Evolutionary conservation across 768 basidiomycete genomes (phyloP).

Genomic region (Podaxis sp.): DNA sequence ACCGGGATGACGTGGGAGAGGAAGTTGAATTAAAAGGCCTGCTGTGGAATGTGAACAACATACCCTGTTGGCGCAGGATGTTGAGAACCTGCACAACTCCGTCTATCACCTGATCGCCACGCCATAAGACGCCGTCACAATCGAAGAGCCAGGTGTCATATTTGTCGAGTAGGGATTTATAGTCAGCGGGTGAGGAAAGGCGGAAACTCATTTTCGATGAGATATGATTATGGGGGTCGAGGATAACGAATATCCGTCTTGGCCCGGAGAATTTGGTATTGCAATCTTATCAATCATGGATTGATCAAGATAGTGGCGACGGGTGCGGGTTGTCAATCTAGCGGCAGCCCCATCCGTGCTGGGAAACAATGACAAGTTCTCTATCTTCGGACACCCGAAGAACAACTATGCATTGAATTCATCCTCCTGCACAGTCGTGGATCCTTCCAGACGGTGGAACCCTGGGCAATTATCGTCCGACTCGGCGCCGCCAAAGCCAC

Average conservation of each 20-base stretch:
- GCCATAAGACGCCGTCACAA: conserved; percentile 95
- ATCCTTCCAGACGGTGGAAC: not conserved
- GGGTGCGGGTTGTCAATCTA: not conserved
- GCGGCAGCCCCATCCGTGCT: too few relatives aligned
- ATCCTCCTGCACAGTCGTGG: too few relatives aligned
- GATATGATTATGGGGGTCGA: not conserved
- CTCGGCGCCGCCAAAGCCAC: not conserved
- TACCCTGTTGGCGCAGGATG: conserved; percentile 68
- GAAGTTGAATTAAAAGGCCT: conserved; percentile 1
- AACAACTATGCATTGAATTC: too few relatives aligned
- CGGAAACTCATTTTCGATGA: conserved; percentile 28
- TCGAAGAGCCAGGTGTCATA: conserved; percentile 97
- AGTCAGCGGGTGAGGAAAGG: conserved; percentile 40
- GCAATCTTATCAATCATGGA: not conserved
- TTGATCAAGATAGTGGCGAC: not conserved
- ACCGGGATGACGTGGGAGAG: conserved; percentile 10
- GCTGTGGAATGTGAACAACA: conserved; percentile 23
- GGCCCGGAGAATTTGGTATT: not conserved
- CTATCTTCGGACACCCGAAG: not conserved
- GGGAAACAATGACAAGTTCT: not conserved
- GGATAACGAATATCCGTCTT: not conserved
- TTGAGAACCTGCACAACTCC: conserved; percentile 74
- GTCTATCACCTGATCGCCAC: conserved; percentile 73
- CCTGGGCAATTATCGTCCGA: not conserved
- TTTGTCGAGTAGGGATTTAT: conserved; percentile 45